Conservation (phyloP, 2,329 filamentous ascomycete genomes). For the Tolypocladium guangdongense region DNA sequence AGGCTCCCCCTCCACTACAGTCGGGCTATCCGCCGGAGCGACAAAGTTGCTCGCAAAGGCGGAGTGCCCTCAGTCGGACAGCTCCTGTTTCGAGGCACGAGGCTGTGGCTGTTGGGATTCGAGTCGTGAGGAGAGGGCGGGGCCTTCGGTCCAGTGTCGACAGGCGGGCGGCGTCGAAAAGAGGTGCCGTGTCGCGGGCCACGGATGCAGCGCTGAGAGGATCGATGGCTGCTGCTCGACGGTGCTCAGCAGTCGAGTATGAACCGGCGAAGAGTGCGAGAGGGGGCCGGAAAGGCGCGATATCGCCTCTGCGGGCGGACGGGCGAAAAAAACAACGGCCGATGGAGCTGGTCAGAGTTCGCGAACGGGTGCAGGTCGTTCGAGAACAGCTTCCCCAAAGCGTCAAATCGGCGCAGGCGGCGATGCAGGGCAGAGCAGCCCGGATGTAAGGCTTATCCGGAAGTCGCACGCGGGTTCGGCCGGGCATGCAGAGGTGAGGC, state of each 20-base stretch:
- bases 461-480: background rate
- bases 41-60: slow-evolving; percentile 24
- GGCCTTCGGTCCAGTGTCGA: background rate
- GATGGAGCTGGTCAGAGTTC: slow-evolving; percentile 12
- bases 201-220: background rate
- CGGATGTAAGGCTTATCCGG: background rate
- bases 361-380: slow-evolving; percentile 31
- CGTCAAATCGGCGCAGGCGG: slow-evolving; percentile 2
- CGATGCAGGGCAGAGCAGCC: background rate
- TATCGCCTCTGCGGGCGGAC: background rate
- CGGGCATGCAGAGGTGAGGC: slow-evolving; percentile 2
- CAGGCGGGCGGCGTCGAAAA: background rate
- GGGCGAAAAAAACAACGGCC: background rate
- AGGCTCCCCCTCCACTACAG: slow-evolving; percentile 48
- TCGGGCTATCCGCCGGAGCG: slow-evolving; percentile 25
- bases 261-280: background rate
- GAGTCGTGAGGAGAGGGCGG: slow-evolving; percentile 1
- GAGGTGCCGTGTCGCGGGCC: background rate
- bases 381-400: slow-evolving; percentile 18
- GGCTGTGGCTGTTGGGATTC: background rate
- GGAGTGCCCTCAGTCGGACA: slow-evolving; percentile 22
- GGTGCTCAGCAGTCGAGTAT: background rate
- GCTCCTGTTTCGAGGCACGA: slow-evolving; percentile 11
- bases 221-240: background rate
- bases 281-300: background rate